Evolutionary conservation across 1,284 basidiomycete genomes (phyloP), one percentile per base, ranked within the genome.

Genomic region (Ceratobasidium sp.): DNA sequence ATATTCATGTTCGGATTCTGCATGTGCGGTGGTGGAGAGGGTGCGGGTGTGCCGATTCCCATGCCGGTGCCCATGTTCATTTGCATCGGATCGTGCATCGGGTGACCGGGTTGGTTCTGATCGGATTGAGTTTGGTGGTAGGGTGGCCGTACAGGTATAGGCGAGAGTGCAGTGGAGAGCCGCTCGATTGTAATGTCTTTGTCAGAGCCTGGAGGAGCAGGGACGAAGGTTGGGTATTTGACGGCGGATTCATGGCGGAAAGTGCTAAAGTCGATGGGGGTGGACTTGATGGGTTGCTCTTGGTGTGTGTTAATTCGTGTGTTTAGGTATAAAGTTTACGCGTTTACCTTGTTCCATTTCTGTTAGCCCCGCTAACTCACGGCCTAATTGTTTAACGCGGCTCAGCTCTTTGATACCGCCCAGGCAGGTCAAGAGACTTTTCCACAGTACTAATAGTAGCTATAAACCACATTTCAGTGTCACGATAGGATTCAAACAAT

Each of bases 381-480:
- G 86, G 1, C 93, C 88, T 2, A 98, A 83, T 60, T 86, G 88
- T 82, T 96, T 97, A 66, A 92, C 94, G 60, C 94, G 87, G 8
- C 84, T 84, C 33, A 95, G 86, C 76, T 99, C 96, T 73, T 90
- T 87, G 76, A 96, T 86, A 2, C 97, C 97, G 38, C 97, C 97
- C 76, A 96, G 90, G 79, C 94, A 96, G 38, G 93, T 90, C 42
- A 99, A 84, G 36, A 99, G 82, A 0, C 93, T 90, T 81, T 99
- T 99, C 97, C 97, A 99, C 0, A 98, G 83, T 0, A 99, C 87
- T n/a, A 99, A 86, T 18, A 99, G 86, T 2, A 99, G 86, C 93
- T 95, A 78, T 25, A 73, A 71, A 48, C 69, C 9, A 44, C 36
- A 53, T 54, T 69, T 77, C 51, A 77, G 72, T 38, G 21, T 49